Evolutionary conservation across 352 stramenopile species (phyloP), one percentile per base, ranked within the genome.

Genomic region (Pythium folliculosum): DNA sequence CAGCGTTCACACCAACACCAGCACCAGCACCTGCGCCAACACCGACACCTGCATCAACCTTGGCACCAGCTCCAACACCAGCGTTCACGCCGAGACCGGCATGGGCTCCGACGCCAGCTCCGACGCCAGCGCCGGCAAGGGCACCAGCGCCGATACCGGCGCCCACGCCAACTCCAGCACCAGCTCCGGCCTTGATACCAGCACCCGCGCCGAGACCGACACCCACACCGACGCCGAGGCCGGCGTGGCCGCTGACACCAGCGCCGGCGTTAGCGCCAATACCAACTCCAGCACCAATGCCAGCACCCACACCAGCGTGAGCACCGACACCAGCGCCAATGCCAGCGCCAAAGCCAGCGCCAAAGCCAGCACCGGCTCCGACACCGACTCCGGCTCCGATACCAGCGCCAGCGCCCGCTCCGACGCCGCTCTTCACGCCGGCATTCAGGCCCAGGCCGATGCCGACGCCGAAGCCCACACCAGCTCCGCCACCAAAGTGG

Each of bases 321-420:
- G 14, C 57, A n/a, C 44, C 40, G 44, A 25, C 57, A 7, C 38
- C 38, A 13, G 53, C 10, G 27, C 23, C 43, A 23, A 43, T 16
- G 45, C 25, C 38, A 21, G 60, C 49, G 21, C 32, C 21, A 22
- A 59, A 9, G 6, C 32, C 45, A 2, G 48, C 19, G n/a, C 32
- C 51, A 27, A n/a, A 19, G 2, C 53, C 53, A 32, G 35, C 35
- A 60, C 30, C 21, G 3, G 21, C 53, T 30, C 53, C 37, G 21
- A 37, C 37, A 1, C 37, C 21, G 37, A 49, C 23, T 27, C n/a
- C n/a, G n/a, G n/a, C n/a, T 35, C 21, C n/a, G 16, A 5, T 12
- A 56, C 49, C 49, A 53, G 47, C 47, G 23, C 47, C 47, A 53
- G 37, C 37, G 37, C 37, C 37, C 8, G 37, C 37, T 44, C 37